A percentile compares a stretch with the other conserved stretches of the same genome.
These are phyloP conservation scores for Neurospora crassa DNA, from an alignment of 2,329 filamentous ascomycete species.

Conservation along the genomic window DNA sequence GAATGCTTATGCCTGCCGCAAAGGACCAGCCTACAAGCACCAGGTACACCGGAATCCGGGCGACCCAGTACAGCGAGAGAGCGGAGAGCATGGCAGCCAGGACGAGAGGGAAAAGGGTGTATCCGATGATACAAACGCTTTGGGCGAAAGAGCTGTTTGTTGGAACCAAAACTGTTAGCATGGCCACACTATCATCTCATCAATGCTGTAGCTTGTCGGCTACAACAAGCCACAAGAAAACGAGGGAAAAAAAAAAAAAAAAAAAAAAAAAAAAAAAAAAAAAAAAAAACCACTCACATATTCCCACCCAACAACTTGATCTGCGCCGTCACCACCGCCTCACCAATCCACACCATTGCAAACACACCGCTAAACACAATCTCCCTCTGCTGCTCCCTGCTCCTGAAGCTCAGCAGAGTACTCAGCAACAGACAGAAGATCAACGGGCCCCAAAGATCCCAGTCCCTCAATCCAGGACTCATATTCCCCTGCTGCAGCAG, in stretches of 20 bases:
- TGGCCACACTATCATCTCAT: slow-evolving; percentile 2
- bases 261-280: too few species aligned
- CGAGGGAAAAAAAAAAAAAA: too few species aligned
- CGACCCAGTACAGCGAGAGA: slow-evolving; percentile 66
- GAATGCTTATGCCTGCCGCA: slow-evolving; percentile 89
- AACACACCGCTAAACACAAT: slow-evolving; percentile 94
- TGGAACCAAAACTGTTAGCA: slow-evolving; percentile 18
- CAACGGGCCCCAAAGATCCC: slow-evolving; percentile 96
- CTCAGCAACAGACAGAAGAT: slow-evolving; percentile 88
- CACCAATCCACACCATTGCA: slow-evolving; percentile 91
- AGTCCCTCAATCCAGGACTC: slow-evolving; percentile 85
- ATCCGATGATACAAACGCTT: slow-evolving; percentile 95
- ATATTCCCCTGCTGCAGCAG: slow-evolving; percentile 57
- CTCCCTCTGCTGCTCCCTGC: slow-evolving; percentile 70
- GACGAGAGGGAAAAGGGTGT: slow-evolving; percentile 93
- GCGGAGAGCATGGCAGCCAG: slow-evolving; percentile 87
- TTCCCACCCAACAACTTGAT: slow-evolving; percentile 94
- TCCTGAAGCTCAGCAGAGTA: slow-evolving; percentile 76
- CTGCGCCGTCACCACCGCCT: slow-evolving; percentile 94
- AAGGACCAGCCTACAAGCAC: slow-evolving; percentile 86
- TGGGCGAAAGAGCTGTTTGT: slow-evolving; percentile 81
- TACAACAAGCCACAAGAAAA: not conserved
- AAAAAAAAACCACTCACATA: slow-evolving; percentile 62
- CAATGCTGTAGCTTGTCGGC: not conserved
- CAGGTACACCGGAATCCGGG: slow-evolving; percentile 82